A percentile compares a stretch with the other conserved stretches of the same genome.
phyloP scores from a whole-genome alignment of 2,329 filamentous ascomycete genomes.

The Penicillium sp. region DNA sequence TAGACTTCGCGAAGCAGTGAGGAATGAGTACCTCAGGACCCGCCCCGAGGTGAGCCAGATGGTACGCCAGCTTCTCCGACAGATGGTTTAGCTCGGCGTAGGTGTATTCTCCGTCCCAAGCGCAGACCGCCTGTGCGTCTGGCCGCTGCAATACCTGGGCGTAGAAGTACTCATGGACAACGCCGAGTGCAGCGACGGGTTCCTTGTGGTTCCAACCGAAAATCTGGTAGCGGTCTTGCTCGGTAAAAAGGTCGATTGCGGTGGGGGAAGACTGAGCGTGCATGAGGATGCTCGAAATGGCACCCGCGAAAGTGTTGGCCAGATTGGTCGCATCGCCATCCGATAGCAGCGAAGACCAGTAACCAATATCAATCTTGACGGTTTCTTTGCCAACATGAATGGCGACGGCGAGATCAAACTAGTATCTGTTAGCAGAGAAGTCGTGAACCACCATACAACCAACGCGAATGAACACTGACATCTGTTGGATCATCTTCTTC shows the following conservation, averaged over 20 bases:
- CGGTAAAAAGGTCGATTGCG: constrained; percentile 1
- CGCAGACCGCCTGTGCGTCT: constrained; percentile 13
- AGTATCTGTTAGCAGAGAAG: neutral
- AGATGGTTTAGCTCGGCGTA: constrained; percentile 27
- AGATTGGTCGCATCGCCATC: constrained; percentile 4
- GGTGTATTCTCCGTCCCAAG: constrained; percentile 27
- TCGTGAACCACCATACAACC: neutral
- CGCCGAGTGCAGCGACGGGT: constrained; percentile 1
- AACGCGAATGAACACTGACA: neutral
- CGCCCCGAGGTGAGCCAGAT: constrained; percentile 30
- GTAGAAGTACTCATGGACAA: constrained; percentile 7
- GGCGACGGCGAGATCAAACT: constrained; percentile 2
- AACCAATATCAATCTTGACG: neutral
- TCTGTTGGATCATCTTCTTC: constrained; percentile 1
- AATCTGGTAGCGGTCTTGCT: constrained; percentile 12
- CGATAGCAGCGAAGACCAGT: constrained; percentile 1
- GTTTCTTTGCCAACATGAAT: neutral
- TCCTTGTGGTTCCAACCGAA: constrained; percentile 13
- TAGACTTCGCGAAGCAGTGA: constrained; percentile 27
- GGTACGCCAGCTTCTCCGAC: constrained; percentile 28
- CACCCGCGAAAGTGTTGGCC: neutral
- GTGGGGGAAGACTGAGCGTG: neutral
- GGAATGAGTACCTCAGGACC: constrained; percentile 22
- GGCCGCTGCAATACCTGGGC: neutral
- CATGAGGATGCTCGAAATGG: neutral